Base-by-base conservation (phyloP, 306 rosid species). In the Vicia faba region DNA sequence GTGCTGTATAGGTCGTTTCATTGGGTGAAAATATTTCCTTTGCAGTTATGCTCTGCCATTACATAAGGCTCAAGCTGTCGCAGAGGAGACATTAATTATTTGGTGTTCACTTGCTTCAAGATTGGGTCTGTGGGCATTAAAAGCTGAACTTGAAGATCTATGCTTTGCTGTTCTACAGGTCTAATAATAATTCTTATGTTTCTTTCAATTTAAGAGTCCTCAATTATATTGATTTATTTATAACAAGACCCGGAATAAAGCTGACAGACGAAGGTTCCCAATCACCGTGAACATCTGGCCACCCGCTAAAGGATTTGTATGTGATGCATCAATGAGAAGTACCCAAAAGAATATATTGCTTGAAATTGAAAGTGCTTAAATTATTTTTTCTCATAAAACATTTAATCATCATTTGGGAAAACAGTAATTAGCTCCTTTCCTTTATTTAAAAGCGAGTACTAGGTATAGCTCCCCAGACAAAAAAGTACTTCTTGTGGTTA, bases 61-160 rank as follows among this genome's bases (percentile, higher is more conserved):
- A 79, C 88, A 73, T 20, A 89, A 92, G 76, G 96, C 98, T 75
- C 89, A 92, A 84, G 96, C 98, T 78, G 88, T 92, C 68, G 96
- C 98, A 54, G 86, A 78, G 81, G 98, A 92, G 83, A 92, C 98
- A 71, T 84, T 92, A 70, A 87, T 84, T 68, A 83, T 92, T 76
- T 92, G 98, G 98, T 89, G 98, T 61, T 89, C 96, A 44, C 98
- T 92, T 75, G 98, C 98, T 64, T 92, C 96, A 71, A 84, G 91
- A 80, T 81, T 92, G 85, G 98, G 98, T 61, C 83, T 92, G 66
- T 92, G 98, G 96, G 91, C 96, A 6, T 74, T 92, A 89, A 87
- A 89, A 89, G 93, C 93, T 62, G 96, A 92, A 82, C 77, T 89
- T 29, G 98, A 92, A 82, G 98, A 92, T 86, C 85, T 87, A 58